Conservation (phyloP, 2,329 filamentous ascomycete genomes). For the Cladorrhinum sp. region DNA sequence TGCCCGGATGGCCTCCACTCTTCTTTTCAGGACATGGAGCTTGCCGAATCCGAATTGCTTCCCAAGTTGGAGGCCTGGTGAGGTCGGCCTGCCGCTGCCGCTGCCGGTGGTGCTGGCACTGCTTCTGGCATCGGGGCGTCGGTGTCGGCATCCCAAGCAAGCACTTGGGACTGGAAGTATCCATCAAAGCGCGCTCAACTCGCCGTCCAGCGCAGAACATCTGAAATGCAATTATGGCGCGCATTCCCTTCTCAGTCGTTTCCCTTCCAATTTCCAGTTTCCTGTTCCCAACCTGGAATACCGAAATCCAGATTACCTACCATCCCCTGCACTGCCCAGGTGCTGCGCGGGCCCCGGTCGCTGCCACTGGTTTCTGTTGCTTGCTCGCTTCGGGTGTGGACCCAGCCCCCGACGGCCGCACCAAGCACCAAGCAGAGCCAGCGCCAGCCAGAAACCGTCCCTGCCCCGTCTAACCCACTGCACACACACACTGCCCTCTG, state of each 20-base stretch:
- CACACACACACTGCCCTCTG: conserved; percentile 29
- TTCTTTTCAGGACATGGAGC: conserved; percentile 14
- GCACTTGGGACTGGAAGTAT: neutral
- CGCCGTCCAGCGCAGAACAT: neutral
- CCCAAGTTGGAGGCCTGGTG: neutral
- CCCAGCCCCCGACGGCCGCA: conserved; percentile 17
- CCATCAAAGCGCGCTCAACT: neutral
- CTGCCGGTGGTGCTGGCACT: conserved; percentile 6
- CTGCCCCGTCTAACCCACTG: conserved; percentile 27
- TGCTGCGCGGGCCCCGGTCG: conserved; percentile 1
- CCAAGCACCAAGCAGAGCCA: conserved; percentile 13
- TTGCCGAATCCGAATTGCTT: conserved; percentile 6
- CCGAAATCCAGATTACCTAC: neutral
- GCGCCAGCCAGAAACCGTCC: conserved; percentile 25
- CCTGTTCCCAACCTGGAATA: neutral
- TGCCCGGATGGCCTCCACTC: conserved; percentile 25
- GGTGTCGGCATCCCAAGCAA: conserved; percentile 11
- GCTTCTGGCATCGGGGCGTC: conserved; percentile 16
- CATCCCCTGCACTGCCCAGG: conserved; percentile 7
- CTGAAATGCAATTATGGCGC: neutral
- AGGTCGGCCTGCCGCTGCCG: conserved; percentile 4
- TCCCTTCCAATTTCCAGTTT: too few species aligned
- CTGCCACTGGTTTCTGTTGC: conserved; percentile 9
- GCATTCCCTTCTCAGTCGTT: too few species aligned
- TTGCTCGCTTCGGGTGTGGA: conserved; percentile 21